These are phyloP conservation scores for Leptographium galeiforme DNA, from an alignment of 2,329 filamentous ascomycete genomes.

Conservation along the genomic window DNA sequence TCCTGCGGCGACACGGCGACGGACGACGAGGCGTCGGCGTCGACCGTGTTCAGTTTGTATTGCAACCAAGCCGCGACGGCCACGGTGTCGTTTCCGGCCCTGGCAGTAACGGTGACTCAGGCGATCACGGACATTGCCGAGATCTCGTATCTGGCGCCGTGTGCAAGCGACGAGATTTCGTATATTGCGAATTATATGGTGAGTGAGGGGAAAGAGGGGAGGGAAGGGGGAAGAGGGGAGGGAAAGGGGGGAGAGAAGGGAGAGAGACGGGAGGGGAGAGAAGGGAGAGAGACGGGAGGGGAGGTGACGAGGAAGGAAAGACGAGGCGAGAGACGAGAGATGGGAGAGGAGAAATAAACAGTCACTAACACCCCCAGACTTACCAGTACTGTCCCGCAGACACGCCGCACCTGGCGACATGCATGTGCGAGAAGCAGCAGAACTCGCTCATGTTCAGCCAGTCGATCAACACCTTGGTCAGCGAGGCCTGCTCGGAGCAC, in stretches of 20 bases:
- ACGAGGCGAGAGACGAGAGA: too few relatives aligned
- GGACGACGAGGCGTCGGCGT: slow-evolving; percentile 34
- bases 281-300: too few relatives aligned
- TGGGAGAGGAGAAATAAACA: too few relatives aligned
- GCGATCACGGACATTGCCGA: slow-evolving; percentile 38
- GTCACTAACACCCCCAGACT: slow-evolving; percentile 4
- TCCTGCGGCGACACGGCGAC: slow-evolving; percentile 32
- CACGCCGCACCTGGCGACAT: slow-evolving; percentile 27
- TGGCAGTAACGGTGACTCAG: slow-evolving; percentile 27
- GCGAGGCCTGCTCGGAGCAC: slow-evolving; percentile 30
- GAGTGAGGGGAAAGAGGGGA: not conserved
- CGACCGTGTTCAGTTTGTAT: slow-evolving; percentile 31
- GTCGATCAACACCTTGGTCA: slow-evolving; percentile 28
- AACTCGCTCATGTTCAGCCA: slow-evolving; percentile 30
- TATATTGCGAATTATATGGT: slow-evolving; percentile 24
- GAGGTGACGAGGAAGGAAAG: too few relatives aligned
- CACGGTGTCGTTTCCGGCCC: slow-evolving; percentile 23
- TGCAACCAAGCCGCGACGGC: slow-evolving; percentile 26
- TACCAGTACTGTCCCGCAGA: slow-evolving; percentile 15
- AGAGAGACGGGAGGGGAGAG: too few relatives aligned
- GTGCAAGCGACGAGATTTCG: slow-evolving; percentile 25
- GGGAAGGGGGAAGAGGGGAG: too few relatives aligned
- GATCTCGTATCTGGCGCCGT: slow-evolving; percentile 27
- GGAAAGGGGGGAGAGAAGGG: too few relatives aligned
- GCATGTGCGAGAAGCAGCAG: slow-evolving; percentile 36